phyloP scores from a whole-genome alignment of 2,329 filamentous ascomycete species.

The Graphiopsis chlorocephala region DNA sequence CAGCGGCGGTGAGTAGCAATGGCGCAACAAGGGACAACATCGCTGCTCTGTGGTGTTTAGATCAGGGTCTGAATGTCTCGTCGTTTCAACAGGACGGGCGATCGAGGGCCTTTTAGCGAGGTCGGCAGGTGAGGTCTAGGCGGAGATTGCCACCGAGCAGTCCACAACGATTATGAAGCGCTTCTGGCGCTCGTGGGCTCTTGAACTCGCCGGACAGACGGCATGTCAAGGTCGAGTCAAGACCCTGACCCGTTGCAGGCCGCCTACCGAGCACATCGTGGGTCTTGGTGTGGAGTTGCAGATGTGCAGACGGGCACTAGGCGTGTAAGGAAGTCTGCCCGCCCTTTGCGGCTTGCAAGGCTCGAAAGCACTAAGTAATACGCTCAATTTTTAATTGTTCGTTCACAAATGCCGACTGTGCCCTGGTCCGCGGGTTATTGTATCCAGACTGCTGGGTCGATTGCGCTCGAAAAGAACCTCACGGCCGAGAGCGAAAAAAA shows the following conservation, averaged over 20 bases:
- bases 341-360: neutral
- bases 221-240: slow-evolving; percentile 12
- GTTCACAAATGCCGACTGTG: neutral
- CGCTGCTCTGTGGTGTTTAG: neutral
- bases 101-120: slow-evolving; percentile 8
- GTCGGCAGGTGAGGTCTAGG: slow-evolving; percentile 1
- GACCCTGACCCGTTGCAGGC: slow-evolving; percentile 1
- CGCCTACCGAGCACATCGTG: neutral
- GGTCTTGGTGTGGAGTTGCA: slow-evolving; percentile 5
- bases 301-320: slow-evolving; percentile 6
- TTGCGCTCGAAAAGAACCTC: neutral
- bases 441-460: neutral
- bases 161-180: neutral
- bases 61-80: neutral
- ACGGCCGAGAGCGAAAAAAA: neutral
- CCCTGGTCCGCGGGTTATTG: neutral
- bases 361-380: neutral
- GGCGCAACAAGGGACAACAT: slow-evolving; percentile 12
- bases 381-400: neutral
- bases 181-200: neutral
- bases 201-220: neutral
- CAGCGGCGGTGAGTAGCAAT: slow-evolving; percentile 5
- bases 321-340: slow-evolving; percentile 2
- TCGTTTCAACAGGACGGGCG: slow-evolving; percentile 8
- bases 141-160: slow-evolving; percentile 5